Conservation (phyloP, 1,284 basidiomycete genomes). For the Microbotryum scabiosae region DNA sequence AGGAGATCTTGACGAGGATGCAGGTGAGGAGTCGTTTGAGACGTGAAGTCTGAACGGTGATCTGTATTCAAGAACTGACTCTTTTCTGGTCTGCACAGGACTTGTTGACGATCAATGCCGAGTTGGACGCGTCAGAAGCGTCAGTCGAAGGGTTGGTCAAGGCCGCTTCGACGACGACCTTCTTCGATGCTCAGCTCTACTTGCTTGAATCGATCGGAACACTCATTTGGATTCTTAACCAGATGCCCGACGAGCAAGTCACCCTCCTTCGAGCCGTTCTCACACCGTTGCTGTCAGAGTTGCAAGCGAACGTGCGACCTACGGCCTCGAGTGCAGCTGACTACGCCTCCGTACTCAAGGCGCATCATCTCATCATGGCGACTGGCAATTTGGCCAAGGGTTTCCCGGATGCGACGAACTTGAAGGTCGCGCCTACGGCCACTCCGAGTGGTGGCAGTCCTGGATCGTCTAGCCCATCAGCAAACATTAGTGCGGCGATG, state of each 20-base stretch:
- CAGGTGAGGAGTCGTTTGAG: constrained; percentile 42
- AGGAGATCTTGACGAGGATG: constrained; percentile 63
- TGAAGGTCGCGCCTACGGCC: too few relatives aligned
- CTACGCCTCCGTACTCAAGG: constrained; percentile 66
- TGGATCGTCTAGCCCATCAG: constrained; percentile 14
- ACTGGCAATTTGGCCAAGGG: constrained; percentile 93
- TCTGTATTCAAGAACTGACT: too few relatives aligned
- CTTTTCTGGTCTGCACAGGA: constrained; percentile 39
- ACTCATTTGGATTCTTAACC: constrained; percentile 65
- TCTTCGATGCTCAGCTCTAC: constrained; percentile 88
- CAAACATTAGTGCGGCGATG: too few relatives aligned
- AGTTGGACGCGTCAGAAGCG: constrained; percentile 45
- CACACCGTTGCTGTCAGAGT: constrained; percentile 47
- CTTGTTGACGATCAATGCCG: constrained; percentile 45
- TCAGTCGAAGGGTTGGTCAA: constrained; percentile 59
- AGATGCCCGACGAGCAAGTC: constrained; percentile 59
- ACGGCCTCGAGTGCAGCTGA: constrained; percentile 55
- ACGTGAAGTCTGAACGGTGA: too few relatives aligned
- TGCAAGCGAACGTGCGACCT: constrained; percentile 46
- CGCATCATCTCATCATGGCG: constrained; percentile 95
- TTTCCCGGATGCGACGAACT: constrained; percentile 55
- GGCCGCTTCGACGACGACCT: constrained; percentile 61
- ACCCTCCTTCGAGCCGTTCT: constrained; percentile 52
- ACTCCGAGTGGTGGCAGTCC: constrained; percentile 53
- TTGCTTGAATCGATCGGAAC: constrained; percentile 88